A percentile compares a stretch with the other conserved stretches of the same genome.
phyloP scores from a whole-genome alignment of 2,329 filamentous ascomycete genomes.

The Torrubiella hemipterigena region DNA sequence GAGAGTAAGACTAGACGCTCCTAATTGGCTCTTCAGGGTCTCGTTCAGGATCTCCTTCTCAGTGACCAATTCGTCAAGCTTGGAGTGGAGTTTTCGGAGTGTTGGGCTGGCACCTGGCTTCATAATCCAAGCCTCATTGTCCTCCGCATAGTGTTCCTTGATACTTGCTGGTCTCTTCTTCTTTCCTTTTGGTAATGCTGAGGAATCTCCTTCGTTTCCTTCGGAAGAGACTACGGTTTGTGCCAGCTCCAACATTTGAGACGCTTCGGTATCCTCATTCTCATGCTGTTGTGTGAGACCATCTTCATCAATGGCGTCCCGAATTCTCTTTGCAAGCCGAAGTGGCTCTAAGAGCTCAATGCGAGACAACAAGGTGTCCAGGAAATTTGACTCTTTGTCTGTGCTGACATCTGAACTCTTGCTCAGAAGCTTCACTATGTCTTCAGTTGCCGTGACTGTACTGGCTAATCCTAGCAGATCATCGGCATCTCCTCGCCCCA shows the following conservation, averaged over 20 bases:
- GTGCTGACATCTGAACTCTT: slow-evolving; percentile 8
- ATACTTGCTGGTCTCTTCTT: slow-evolving; percentile 34
- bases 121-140: slow-evolving; percentile 53
- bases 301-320: slow-evolving; percentile 80
- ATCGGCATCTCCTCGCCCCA: slow-evolving; percentile 84
- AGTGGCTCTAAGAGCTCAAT: slow-evolving; percentile 56
- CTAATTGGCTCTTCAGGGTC: slow-evolving; percentile 48
- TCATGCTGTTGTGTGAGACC: slow-evolving; percentile 72
- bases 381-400: slow-evolving; percentile 6
- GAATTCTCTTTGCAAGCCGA: slow-evolving; percentile 59
- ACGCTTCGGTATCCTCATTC: slow-evolving; percentile 59
- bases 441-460: slow-evolving; percentile 64
- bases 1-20: slow-evolving; percentile 56
- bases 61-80: slow-evolving; percentile 46
- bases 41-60: slow-evolving; percentile 51
- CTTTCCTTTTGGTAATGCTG: slow-evolving; percentile 41
- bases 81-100: slow-evolving; percentile 55
- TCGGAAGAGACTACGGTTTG: slow-evolving; percentile 58
- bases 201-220: slow-evolving; percentile 44
- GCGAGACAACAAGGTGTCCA: slow-evolving; percentile 33
- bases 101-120: slow-evolving; percentile 53
- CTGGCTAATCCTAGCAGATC: slow-evolving; percentile 75
- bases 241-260: slow-evolving; percentile 60
- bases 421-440: slow-evolving; percentile 42
- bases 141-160: slow-evolving; percentile 46